Conservation (phyloP, 2,329 filamentous ascomycete species). For the Lachnellula occidentalis region DNA sequence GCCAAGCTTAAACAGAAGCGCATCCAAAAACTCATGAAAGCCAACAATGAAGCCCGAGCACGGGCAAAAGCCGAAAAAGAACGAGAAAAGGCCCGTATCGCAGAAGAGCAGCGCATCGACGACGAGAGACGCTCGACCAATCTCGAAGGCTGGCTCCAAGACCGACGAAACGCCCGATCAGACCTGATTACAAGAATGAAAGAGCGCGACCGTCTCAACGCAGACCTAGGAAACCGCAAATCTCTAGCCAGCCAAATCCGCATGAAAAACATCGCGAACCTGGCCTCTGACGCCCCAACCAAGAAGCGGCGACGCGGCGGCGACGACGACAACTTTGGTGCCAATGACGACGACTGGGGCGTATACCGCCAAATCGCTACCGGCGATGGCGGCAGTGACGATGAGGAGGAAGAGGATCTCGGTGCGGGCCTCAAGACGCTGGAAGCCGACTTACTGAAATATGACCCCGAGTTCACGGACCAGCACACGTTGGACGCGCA, state of each 20-base stretch:
- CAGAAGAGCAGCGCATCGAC: constrained; percentile 79
- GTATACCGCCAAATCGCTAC: constrained; percentile 91
- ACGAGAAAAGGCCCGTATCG: constrained; percentile 76
- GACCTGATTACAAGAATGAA: constrained; percentile 77
- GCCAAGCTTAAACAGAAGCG: constrained; percentile 86
- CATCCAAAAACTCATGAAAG: constrained; percentile 87
- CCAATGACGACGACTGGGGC: constrained; percentile 96
- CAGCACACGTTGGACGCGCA: constrained; percentile 89
- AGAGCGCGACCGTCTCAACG: constrained; percentile 86
- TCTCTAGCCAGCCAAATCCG: constrained; percentile 92
- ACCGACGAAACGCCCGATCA: constrained; percentile 69
- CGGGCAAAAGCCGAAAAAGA: constrained; percentile 97
- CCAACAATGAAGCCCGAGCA: constrained; percentile 85
- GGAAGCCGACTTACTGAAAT: constrained; percentile 77
- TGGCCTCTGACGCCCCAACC: constrained; percentile 80
- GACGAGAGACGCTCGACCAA: constrained; percentile 78
- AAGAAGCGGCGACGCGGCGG: constrained; percentile 82
- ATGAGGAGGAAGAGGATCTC: constrained; percentile 89
- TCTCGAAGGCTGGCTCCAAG: constrained; percentile 79
- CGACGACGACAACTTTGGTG: constrained; percentile 94
- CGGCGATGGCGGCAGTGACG: constrained; percentile 68
- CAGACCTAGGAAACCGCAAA: constrained; percentile 93
- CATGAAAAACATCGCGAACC: constrained; percentile 96
- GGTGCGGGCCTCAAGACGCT: constrained; percentile 66
- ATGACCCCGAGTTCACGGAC: constrained; percentile 86